Base-by-base conservation (phyloP, 2,329 filamentous ascomycete genomes). In the Aspergillus pseudonomiae region DNA sequence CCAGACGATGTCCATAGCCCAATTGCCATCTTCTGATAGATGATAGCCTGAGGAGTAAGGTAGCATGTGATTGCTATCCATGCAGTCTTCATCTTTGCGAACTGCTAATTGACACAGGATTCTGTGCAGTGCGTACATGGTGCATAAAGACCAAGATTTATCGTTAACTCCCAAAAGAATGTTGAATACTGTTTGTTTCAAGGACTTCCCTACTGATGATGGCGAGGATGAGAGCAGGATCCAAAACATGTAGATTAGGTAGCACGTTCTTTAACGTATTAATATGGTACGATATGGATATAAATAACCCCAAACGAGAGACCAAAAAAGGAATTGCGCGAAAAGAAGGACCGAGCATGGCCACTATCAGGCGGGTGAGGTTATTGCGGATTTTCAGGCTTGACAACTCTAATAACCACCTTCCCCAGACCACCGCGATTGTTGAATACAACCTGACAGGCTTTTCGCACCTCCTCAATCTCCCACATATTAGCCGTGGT, bases 401-500 rank as follows among this genome's bases (percentile, higher is more conserved):
- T 26, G 12, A 26, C 46, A 32, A 54, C n/a, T 7, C 6, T 36
- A 30, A 84, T 72, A 0, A 84, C 76, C 36, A 80, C 64, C 65
- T 79, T 80, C 21, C 82, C 82, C 19, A 82, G 53, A 0, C 81
- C 82, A 0, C 82, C 81, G 61, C 80, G 82, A 2, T 78, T 75
- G 2, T 69, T 71, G 19, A 74, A 75, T 6, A 83, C 78, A 67
- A 78, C 74, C 10, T 78, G 74, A 60, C 81, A 82, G 2, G 73
- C 81, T 59, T 66, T 68, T 65, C 77, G 75, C 9, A 86, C 76
- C 2, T 71, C 77, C 11, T 81, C 76, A 12, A 85, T 63, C 63
- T 86, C 79, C 6, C 75, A 71, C 32, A 86, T 65, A 10, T 79
- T 65, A 9, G 80, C 81, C 0, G 74, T 75, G 2, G 75, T 79